Conservation (phyloP, 2,329 filamentous ascomycete genomes). For the Neonectria neomacrospora region DNA sequence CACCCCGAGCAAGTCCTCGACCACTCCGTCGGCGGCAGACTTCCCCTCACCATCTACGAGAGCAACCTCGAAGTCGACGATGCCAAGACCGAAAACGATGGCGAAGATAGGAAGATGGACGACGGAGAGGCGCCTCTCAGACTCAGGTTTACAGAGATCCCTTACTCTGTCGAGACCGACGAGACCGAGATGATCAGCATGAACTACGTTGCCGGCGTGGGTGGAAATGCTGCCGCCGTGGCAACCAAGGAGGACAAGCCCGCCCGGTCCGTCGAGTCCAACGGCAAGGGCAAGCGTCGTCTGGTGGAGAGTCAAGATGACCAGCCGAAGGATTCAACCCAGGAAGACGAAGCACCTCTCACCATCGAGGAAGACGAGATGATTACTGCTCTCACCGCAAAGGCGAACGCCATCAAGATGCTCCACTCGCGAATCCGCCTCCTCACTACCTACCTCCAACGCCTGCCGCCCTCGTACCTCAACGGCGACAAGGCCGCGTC, state of each 20-base stretch:
- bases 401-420: constrained; percentile 94
- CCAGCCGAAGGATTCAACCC: constrained; percentile 40
- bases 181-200: constrained; percentile 99
- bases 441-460: constrained; percentile 79
- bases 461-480: constrained; percentile 74
- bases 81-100: constrained; percentile 57
- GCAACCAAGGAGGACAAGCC: constrained; percentile 59
- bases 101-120: constrained; percentile 78
- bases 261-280: constrained; percentile 57
- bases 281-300: constrained; percentile 64
- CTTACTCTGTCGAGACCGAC: constrained; percentile 90
- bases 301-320: constrained; percentile 49
- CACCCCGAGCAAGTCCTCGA: constrained; percentile 72
- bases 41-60: constrained; percentile 93
- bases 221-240: constrained; percentile 78
- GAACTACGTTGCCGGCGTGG: constrained; percentile 88
- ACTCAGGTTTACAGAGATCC: constrained; percentile 83
- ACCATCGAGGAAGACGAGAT: constrained; percentile 70
- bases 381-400: constrained; percentile 78
- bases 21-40: constrained; percentile 75
- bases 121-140: constrained; percentile 67
- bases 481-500: constrained; percentile 58
- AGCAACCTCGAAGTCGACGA: constrained; percentile 80
- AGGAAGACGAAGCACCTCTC: constrained; percentile 58
- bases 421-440: constrained; percentile 81